Base-by-base conservation (phyloP, 1,284 basidiomycete genomes). In the Trichosporon inkin region DNA sequence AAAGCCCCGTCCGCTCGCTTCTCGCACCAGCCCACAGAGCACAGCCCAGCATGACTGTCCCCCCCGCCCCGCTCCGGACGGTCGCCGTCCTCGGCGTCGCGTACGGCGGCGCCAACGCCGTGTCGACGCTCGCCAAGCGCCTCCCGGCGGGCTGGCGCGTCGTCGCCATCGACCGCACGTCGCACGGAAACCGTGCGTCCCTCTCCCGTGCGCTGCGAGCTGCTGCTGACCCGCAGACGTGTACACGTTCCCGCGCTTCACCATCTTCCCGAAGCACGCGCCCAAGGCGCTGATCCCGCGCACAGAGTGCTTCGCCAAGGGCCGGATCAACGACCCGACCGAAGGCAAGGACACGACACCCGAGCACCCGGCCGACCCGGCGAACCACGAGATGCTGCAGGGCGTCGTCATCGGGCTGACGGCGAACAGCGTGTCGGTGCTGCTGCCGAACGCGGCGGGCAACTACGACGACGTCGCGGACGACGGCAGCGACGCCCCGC, bases 131-230 rank as follows among this genome's bases (percentile, higher is more conserved):
- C 37, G 82, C 84, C 10, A 75, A 82, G 37, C 78, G 77, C 37
- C 77, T 89, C 16, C 86, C 87, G 2, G 71, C 78, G 20, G 83
- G 78, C 32, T 88, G 85, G 84, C 80, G 83, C 44, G 80, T 89
- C 37, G 80, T 89, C 17, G 78, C 86, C 14, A 81, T 89, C 38
- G 88, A 89, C 69, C 78, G 87, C 59, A 88, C 88, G 67, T 82
- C 84, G 79, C 86, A 75, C 61, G 65, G 68, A 49, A 71, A 75
- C 60, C 73, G 73, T 75, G 53, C 64, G 73, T 68, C 28, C 5
- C 3, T 2, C 5, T n/a, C n/a, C n/a, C n/a, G n/a, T n/a, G n/a
- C 34, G 14, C 16, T 35, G 17, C 17, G 16, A n/a, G 11, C 6
- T 16, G 14, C 32, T 44, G 28, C 22, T 35, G 28, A 32, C 28